A percentile compares a stretch with the other conserved stretches of the same genome.
Conservation (phyloP, 768 basidiomycete genomes). For the Gelatoporia subvermispora region DNA sequence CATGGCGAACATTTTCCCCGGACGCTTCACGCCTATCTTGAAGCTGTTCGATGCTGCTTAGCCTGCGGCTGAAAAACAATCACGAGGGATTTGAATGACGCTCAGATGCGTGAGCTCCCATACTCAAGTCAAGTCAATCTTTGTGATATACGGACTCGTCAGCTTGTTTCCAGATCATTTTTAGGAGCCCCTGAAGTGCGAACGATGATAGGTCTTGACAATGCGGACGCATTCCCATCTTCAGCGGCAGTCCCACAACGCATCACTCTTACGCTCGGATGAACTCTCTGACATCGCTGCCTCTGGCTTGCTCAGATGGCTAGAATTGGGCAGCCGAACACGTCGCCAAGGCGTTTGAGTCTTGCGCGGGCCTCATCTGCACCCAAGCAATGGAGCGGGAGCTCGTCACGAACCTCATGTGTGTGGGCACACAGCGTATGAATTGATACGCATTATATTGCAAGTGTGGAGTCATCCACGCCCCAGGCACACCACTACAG, state of each 20-base stretch:
- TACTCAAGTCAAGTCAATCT: too few relatives aligned
- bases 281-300: too few relatives aligned
- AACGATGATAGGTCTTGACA: slow-evolving; percentile 82
- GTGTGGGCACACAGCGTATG: slow-evolving; percentile 86
- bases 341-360: slow-evolving; percentile 74
- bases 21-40: too few relatives aligned
- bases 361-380: slow-evolving; percentile 88
- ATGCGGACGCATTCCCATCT: slow-evolving; percentile 76
- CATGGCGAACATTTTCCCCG: too few relatives aligned
- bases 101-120: too few relatives aligned
- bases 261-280: not conserved
- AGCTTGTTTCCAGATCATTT: too few relatives aligned
- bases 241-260: slow-evolving; percentile 57
- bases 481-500: slow-evolving; percentile 83
- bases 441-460: slow-evolving; percentile 72
- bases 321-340: slow-evolving; percentile 94
- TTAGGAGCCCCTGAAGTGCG: slow-evolving; percentile 73
- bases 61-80: too few relatives aligned
- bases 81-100: too few relatives aligned
- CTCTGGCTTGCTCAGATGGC: slow-evolving; percentile 51
- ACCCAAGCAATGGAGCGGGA: slow-evolving; percentile 92
- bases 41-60: too few relatives aligned
- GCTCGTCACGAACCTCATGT: slow-evolving; percentile 81
- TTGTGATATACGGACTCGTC: too few relatives aligned
- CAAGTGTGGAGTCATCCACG: slow-evolving; percentile 73